Evolutionary conservation across 257 asterid species (phyloP), one percentile per base, ranked within the genome.

Genomic region (Schizonepeta tenuifolia): DNA sequence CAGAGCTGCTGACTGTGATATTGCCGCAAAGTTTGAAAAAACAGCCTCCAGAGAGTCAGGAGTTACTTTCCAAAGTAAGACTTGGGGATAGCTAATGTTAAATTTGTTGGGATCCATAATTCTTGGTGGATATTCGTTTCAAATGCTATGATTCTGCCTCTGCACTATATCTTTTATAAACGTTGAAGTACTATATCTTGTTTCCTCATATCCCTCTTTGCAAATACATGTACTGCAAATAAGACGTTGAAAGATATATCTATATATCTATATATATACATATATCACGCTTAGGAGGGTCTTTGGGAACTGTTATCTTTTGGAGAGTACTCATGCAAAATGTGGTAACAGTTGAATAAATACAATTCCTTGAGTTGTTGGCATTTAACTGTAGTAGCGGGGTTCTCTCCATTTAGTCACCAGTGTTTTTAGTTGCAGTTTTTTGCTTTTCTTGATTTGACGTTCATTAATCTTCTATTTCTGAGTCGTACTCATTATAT

Each of bases 1-100:
- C 95, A 9, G 98, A 95, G 78, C 86, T 86, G 62, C 94, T 95
- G 62, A 95, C 99, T 43, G 99, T 95, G 22, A 95, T 95, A 77
- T 78, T 95, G 85, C 99, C 98, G 3, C 99, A 95, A 71, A 95
- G 99, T 83, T 82, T 95, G 89, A 57, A 83, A 69, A 92, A 87
- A 75, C 99, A 95, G 77, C 85, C 99, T 44, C 96, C 99, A 0
- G 99, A 95, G 87, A 95, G 98, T 79, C 99, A 87, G 79, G 98
- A 92, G 79, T 79, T 95, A 59, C 91, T 95, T 79, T 83, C 98
- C 70, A 95, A 92, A 79, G 99, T 95, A 87, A 85, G 89, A 82
- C 46, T n/a, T 35, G 8, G 35, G 18, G 65, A 59, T 61, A 18
- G 18, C 31, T 9, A 18, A 21, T 41, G 38, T 33, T 64, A 31